Percentiles rank a stretch among this genome's conserved stretches.
Conservation (phyloP, 208 protist species). For the Leishmania lainsoni region DNA sequence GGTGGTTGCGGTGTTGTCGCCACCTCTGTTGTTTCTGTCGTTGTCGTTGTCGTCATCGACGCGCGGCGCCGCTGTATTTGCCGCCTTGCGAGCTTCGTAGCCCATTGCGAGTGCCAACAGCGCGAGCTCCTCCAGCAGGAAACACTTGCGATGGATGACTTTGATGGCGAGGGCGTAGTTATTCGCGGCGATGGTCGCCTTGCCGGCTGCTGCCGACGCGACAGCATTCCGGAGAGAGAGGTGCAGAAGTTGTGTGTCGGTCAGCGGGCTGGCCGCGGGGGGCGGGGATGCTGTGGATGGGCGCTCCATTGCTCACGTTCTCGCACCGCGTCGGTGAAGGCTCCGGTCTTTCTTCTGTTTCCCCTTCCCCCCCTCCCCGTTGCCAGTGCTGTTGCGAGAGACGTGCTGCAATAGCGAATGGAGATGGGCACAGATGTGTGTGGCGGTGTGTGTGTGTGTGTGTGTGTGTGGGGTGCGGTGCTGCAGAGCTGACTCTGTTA, state of each 20-base stretch:
- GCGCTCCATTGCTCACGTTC: not conserved
- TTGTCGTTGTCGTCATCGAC: not conserved
- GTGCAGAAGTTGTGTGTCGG: constrained; percentile 48
- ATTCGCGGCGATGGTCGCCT: constrained; percentile 43
- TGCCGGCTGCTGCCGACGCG: constrained; percentile 30
- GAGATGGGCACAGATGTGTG: too few relatives aligned
- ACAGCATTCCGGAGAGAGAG: constrained; percentile 38
- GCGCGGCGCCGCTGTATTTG: not conserved
- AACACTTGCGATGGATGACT: constrained; percentile 57
- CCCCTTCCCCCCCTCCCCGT: not conserved
- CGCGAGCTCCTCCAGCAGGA: constrained; percentile 59
- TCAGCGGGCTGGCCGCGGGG: constrained; percentile 13
- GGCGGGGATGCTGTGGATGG: not conserved
- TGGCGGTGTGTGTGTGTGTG: too few relatives aligned
- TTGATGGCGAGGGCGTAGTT: constrained; percentile 64
- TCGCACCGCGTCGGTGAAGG: not conserved
- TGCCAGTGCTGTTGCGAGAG: too few relatives aligned
- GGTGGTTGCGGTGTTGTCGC: not conserved
- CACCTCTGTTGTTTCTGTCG: too few relatives aligned
- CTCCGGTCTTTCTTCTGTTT: not conserved
- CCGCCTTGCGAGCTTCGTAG: constrained; percentile 4
- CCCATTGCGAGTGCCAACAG: constrained; percentile 36
- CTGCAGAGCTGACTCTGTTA: too few relatives aligned
- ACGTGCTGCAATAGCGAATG: not conserved
- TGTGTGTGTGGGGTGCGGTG: too few relatives aligned